Evolutionary conservation across 768 basidiomycete genomes (phyloP), one percentile per base, ranked within the genome.

Genomic region (Mycena maculata): DNA sequence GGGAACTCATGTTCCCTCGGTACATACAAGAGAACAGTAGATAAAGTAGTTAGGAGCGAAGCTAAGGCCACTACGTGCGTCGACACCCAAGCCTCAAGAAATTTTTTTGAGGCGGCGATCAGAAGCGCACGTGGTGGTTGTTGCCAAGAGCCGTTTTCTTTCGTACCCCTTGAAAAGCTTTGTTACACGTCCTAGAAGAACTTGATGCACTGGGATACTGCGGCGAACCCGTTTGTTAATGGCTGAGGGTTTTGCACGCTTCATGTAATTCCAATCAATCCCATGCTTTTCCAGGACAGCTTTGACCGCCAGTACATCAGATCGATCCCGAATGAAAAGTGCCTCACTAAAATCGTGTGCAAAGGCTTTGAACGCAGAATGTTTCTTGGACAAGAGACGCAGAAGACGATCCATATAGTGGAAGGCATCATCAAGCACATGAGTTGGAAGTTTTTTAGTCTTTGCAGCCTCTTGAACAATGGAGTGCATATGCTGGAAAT

Each of bases 381-480:
- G 42, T 16, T 20, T 18, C 18, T 44, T 44, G 7, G 27, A 50
- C 15, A 50, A 31, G 27, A 50, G 49, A 2, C 49, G 49, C 12
- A 50, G 49, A 30, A 50, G 49, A 3, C 49, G 49, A 16, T 50
- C 49, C 49, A 50, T 50, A 27, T 23, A 50, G 20, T 50, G 49
- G 27, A 50, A 50, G 10, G 49, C 49, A 30, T 50, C 49, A n/a
- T 50, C 49, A 9, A 50, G 27, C 3, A 50, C 49, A 12, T 27
- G 49, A 31, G 25, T 50, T 6, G 33, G 33, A 36, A 36, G 33
- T 13, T 36, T 36, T 6, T 36, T 13, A 7, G 33, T 13, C 33
- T n/a, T n/a, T 36, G 33, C 33, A 36, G n/a, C n/a, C n/a, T n/a
- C n/a, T n/a, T n/a, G n/a, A n/a, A n/a, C n/a, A n/a, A n/a, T n/a